These are phyloP conservation scores for Globisporangium abappressorium DNA, from an alignment of 352 stramenopile species.

Conservation along the genomic window DNA sequence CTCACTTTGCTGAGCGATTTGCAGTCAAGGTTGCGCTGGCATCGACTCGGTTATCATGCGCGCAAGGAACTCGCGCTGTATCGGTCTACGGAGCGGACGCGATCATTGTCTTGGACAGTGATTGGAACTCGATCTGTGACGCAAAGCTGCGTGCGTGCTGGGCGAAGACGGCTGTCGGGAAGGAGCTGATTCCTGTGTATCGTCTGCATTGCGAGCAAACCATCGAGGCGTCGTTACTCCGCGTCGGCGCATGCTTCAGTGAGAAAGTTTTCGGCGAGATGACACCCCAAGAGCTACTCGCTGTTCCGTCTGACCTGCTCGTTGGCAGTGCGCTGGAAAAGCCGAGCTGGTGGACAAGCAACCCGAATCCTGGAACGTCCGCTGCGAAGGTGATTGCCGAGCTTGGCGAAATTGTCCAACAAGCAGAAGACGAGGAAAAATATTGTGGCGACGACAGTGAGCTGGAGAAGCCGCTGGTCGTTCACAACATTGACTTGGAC, in stretches of 20 bases:
- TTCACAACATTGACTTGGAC: constrained; percentile 69
- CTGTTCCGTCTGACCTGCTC: constrained; percentile 43
- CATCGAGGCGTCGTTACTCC: constrained; percentile 72
- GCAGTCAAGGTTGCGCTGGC: constrained; percentile 67
- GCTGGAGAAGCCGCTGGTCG: constrained; percentile 42
- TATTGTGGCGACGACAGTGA: constrained; percentile 46
- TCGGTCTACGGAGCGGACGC: constrained; percentile 71
- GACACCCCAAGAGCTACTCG: constrained; percentile 64
- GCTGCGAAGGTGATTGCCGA: constrained; percentile 24
- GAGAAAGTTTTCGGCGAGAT: constrained; percentile 83
- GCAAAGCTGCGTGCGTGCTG: constrained; percentile 79
- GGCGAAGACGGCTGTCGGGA: constrained; percentile 55
- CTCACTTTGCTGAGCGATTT: constrained; percentile 63
- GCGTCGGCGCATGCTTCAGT: constrained; percentile 62
- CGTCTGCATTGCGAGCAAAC: constrained; percentile 80
- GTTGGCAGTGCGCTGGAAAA: constrained; percentile 51
- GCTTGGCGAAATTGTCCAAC: constrained; percentile 28
- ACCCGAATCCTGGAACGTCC: constrained; percentile 29
- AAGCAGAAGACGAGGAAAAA: constrained; percentile 43
- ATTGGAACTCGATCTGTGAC: constrained; percentile 79
- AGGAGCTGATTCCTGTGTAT: constrained; percentile 59
- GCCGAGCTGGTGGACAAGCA: constrained; percentile 63
- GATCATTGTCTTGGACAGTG: constrained; percentile 80
- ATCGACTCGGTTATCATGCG: constrained; percentile 54
- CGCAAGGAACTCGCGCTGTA: constrained; percentile 39